Conservation (phyloP, 768 basidiomycete genomes). For the Panaeolus papilionaceus region DNA sequence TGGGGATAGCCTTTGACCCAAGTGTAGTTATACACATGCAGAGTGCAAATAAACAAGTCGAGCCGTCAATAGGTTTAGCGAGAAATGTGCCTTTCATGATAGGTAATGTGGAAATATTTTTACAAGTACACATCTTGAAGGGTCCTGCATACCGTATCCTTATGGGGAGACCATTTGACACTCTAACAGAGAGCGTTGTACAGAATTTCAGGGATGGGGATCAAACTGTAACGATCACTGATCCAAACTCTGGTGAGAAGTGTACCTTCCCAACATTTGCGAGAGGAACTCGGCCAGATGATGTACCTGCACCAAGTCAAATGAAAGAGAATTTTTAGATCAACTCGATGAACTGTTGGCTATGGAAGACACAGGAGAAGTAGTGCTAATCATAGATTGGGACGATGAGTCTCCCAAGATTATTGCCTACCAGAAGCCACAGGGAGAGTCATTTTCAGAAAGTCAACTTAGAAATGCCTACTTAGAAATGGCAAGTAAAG, state of each 20-base stretch:
- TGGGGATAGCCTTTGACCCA: slow-evolving; percentile 29
- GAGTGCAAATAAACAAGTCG: slow-evolving; percentile 29
- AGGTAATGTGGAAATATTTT: slow-evolving; percentile 27
- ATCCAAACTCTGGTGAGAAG: slow-evolving; percentile 27
- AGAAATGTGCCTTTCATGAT: slow-evolving; percentile 13
- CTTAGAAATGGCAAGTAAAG: slow-evolving; percentile 12
- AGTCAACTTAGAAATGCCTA: slow-evolving; percentile 17
- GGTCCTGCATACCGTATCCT: slow-evolving; percentile 32
- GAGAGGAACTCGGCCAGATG: slow-evolving; percentile 10
- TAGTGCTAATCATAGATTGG: slow-evolving; percentile 20
- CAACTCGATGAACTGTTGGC: slow-evolving; percentile 21
- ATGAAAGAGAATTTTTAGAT: slow-evolving; percentile 1
- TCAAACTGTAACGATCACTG: slow-evolving; percentile 26
- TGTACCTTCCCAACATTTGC: slow-evolving; percentile 24
- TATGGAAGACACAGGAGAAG: slow-evolving; percentile 20
- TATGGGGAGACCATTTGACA: slow-evolving; percentile 31
- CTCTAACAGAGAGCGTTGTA: slow-evolving; percentile 7
- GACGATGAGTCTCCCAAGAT: slow-evolving; percentile 9
- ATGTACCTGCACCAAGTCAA: neutral
- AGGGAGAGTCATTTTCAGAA: slow-evolving; percentile 10
- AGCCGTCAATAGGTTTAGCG: slow-evolving; percentile 29
- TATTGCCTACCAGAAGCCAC: slow-evolving; percentile 5
- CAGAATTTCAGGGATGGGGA: slow-evolving; percentile 23
- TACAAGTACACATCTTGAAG: slow-evolving; percentile 35
- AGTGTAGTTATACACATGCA: slow-evolving; percentile 29